Base-by-base conservation (phyloP, 129 eudicot genomes). In the Flaveria trinervia region DNA sequence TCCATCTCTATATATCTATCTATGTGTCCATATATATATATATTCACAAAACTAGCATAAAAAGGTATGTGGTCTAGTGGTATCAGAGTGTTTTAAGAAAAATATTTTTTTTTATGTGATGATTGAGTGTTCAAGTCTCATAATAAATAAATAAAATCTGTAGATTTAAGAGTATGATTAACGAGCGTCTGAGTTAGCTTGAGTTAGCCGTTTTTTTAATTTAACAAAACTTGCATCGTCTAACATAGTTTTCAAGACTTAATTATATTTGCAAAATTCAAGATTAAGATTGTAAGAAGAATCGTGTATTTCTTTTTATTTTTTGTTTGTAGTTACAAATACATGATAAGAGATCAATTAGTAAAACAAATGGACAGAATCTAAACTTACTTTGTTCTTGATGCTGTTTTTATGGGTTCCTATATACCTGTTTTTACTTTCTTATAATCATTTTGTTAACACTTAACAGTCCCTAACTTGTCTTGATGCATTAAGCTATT, bases 321-420 rank as follows among this genome's bases (percentile, higher is more conserved):
- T 62, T 17, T 18, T 55, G 28, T 56, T 25, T 12, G 13, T 82
- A 7, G 33, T 50, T 70, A 8, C 5, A 72, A 55, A 74, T 22
- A 74, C 56, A 60, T 28, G 33, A 28, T 33, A 74, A 61, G 22
- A 49, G 71, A 59, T n/a, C 7, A 33, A 33, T 33, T 46, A 25
- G 61, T 62, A 20, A 73, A 75, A 48, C 17, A 61, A 60, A 23
- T 7, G 18, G 26, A 60, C 59, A 45, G 26, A 48, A 28, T 75
- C 25, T 26, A 7, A 25, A 43, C 30, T 50, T 70, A 48, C 74
- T 36, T 68, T 76, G 57, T 77, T 77, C 45, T 67, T 77, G 48
- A 51, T 16, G 41, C 23, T 41, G 49, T 25, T n/a, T 44, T 43
- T 22, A n/a, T 49, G n/a, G 2, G 28, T 12, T 64, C 17, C 8